Evolutionary conservation across 495 filamentous ascomycete species (phyloP), one percentile per base, ranked within the genome.

Genomic region (Penicillium silybi): DNA sequence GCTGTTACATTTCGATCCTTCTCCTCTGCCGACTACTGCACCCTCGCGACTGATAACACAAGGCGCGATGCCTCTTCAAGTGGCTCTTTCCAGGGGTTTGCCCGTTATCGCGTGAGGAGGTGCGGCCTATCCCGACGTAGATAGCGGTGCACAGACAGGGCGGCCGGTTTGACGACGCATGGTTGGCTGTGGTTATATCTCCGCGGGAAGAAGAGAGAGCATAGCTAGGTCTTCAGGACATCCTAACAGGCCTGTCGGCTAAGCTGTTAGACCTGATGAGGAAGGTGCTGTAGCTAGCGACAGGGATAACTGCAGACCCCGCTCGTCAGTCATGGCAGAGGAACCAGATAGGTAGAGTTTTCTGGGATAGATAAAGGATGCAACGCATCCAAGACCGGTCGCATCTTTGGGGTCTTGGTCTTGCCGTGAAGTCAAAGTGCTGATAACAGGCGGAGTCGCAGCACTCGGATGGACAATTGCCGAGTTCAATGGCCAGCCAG

Each of bases 11-110:
- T 27, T 44, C 10, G 2, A 15, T 42, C 18, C n/a, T 10, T 16
- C 19, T 32, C 19, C 37, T 53, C 38, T 16, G 44, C 42, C 32
- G 34, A 41, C 19, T 18, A 27, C 22, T 16, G 32, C 29, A 48
- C 18, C n/a, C 34, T 35, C 34, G 22, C 48, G 19, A 52, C 48
- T 49, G 56, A 59, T 59, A 55, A 51, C 43, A 52, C 20, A 16
- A 42, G 48, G 32, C 23, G 16, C 46, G 46, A 53, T 58, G 13
- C 55, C 50, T 43, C 42, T 46, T 46, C 13, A 46, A 58, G 56
- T 46, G 52, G 52, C 48, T 59, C 11, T 22, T 35, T 55, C 43
- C 48, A 25, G 35, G 17, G 1, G 8, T 15, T 19, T 6, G 29
- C 27, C 13, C 9, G 25, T 32, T n/a, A 41, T 15, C 26, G 13